Base-by-base conservation (phyloP, 257 asterid genomes). In the Solanum tarapatanum region DNA sequence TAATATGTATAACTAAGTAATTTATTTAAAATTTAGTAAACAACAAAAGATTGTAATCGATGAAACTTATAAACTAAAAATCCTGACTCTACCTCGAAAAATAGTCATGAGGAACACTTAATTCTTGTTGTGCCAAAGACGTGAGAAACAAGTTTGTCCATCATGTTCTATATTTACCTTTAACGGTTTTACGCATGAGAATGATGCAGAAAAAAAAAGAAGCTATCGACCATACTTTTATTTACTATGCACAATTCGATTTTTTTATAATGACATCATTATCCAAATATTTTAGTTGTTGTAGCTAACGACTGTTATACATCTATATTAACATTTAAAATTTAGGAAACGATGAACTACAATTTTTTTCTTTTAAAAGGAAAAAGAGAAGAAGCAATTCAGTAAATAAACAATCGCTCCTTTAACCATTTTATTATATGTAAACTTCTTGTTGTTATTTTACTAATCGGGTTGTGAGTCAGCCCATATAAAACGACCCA, bases 21-120 rank as follows among this genome's bases (percentile, higher is more conserved):
- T 5, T 62, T 66, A 11, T 66, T 64, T 64, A 24, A n/a, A 64
- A 64, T 64, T n/a, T 64, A 11, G 3, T 11, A 26, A 66, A 24
- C 1, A 66, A 24, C 2, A 66, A 64, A 5, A 66, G 1, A 5
- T n/a, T 26, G 2, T 66, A 6, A 26, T 66, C 8, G 1, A 66
- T 2, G 6, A 62, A 66, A 66, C 2, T 26, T 1, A 66, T 28
- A 13, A 43, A 28, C n/a, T 69, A 69, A 28, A 69, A 28, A 13
- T 68, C 4, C 0, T 1, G 2, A 1, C 0, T 26, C 9, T 5
- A 1, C 5, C 12, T 64, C 6, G 1, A 7, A 28, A 30, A 14
- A 14, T 30, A 36, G 11, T 21, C 51, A 74, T 10, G 13, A 72
- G 26, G 13, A 76, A 48, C 60, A 39, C 23, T 39, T 77, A 77